Conservation (phyloP, 495 filamentous ascomycete genomes). For the Aspergillus wentii region DNA sequence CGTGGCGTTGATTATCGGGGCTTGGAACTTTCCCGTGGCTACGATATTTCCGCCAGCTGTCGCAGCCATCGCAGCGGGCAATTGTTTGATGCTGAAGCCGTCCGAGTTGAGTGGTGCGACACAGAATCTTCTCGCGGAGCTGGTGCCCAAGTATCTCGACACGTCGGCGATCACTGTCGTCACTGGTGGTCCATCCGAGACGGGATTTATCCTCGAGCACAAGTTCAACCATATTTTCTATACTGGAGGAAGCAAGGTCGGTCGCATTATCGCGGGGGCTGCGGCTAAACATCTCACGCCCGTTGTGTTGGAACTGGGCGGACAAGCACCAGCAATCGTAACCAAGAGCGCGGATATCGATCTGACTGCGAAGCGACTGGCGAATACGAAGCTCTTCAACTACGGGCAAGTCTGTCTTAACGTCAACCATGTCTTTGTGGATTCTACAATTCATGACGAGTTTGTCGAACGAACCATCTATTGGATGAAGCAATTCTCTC, state of each 20-base stretch:
- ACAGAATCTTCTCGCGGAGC: conserved; percentile 67
- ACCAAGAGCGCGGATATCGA: conserved; percentile 69
- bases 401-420: conserved; percentile 71
- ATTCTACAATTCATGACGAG: conserved; percentile 57
- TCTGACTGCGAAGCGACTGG: conserved; percentile 67
- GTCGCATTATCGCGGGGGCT: conserved; percentile 75
- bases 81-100: conserved; percentile 78
- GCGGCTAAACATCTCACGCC: conserved; percentile 88
- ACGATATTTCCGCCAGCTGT: conserved; percentile 68
- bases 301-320: conserved; percentile 77
- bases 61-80: conserved; percentile 83
- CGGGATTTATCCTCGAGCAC: conserved; percentile 64
- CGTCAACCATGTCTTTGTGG: conserved; percentile 78
- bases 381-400: conserved; percentile 76
- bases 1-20: conserved; percentile 74
- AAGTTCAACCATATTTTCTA: conserved; percentile 96
- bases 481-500: conserved; percentile 63
- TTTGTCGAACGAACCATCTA: conserved; percentile 64
- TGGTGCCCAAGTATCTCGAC: conserved; percentile 68
- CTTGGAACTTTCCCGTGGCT: conserved; percentile 83
- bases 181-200: conserved; percentile 72
- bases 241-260: conserved; percentile 70
- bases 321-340: conserved; percentile 79
- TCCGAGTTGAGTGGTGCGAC: conserved; percentile 66
- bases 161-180: conserved; percentile 60